Evolutionary conservation across 1,284 basidiomycete species (phyloP), one percentile per base, ranked within the genome.

Genomic region (Microbotryum silenes-acaulis): DNA sequence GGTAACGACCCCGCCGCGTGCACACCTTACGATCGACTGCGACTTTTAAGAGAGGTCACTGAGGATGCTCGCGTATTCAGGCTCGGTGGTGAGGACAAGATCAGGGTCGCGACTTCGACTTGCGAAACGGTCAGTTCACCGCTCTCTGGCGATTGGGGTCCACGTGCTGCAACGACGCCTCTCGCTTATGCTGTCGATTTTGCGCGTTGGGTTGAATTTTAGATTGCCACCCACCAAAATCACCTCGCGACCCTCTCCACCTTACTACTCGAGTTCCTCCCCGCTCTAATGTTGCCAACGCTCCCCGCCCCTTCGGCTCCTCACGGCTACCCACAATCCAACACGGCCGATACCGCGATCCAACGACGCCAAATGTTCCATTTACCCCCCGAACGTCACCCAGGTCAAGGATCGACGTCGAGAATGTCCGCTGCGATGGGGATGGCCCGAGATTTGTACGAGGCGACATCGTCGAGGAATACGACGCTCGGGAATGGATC

Each of bases 41-140:
- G 86, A 78, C 83, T 93, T 33, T 83, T 99, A 64, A 83, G 86
- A 63, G 90, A 96, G 74, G 91, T 97, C 71, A 91, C 92, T 12
- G 92, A 97, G 65, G 93, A 97, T 76, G 91, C 92, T 0, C 79
- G 83, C 48, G 83, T 88, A 54, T 89, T 97, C 78, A 92, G 92
- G 76, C 84, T 93, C 62, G 96, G 96, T 47, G 91, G 89, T 51
- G 96, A 98, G 75, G 94, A 99, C 84, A 98, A 98, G 81, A 97
- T 98, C 74, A 84, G 93, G 72, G 92, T 97, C 62, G 92, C 92
- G 12, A 91, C 88, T 69, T 88, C 88, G 70, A 93, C 93, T 12
- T 91, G 91, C 58, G 94, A 99, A 77, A 89, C 80, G 18, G 81
- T 82, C 67, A 70, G 57, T 23, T 1, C 1, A 14, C 6, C 2